A percentile compares a stretch with the other conserved stretches of the same genome.
These are phyloP conservation scores for Populus tremula DNA, from an alignment of 345 rosid genomes.

Conservation along the genomic window DNA sequence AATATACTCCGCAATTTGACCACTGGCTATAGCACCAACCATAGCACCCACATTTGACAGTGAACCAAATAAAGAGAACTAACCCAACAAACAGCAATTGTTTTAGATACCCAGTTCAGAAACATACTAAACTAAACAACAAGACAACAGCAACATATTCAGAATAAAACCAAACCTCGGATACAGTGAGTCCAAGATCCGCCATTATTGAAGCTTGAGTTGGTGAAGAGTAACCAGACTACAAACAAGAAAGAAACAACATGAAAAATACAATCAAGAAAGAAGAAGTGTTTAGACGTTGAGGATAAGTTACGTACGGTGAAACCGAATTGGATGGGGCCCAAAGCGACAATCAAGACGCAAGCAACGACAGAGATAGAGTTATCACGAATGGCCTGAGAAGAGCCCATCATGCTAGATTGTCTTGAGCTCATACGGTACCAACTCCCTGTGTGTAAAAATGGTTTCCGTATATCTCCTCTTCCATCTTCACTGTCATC, in stretches of 20 bases:
- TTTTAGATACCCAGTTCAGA: constrained; percentile 22
- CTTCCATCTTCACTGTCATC: constrained; percentile 85
- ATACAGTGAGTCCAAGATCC: constrained; percentile 77
- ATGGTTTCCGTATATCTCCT: constrained; percentile 78
- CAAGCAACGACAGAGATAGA: constrained; percentile 93
- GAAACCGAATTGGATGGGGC: constrained; percentile 98
- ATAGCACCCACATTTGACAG: constrained; percentile 98
- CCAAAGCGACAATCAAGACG: constrained; percentile 90
- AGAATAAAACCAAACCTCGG: constrained; percentile 52
- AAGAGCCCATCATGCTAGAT: constrained; percentile 89
- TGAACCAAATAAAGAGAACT: constrained; percentile 90
- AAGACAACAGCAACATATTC: not conserved
- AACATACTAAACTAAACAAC: not conserved
- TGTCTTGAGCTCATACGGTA: constrained; percentile 90
- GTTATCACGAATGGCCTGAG: constrained; percentile 74
- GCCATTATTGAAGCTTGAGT: constrained; percentile 70
- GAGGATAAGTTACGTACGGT: constrained; percentile 48
- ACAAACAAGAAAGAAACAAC: not conserved
- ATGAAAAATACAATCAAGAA: not conserved
- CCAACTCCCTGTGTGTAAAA: constrained; percentile 96
- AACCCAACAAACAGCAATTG: constrained; percentile 14
- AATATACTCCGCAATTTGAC: constrained; percentile 90
- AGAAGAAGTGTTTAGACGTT: not conserved
- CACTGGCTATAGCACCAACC: constrained; percentile 98
- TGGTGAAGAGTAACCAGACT: constrained; percentile 95